Percentiles rank a stretch among this genome's conserved stretches.
Evolutionary conservation across 2,329 filamentous ascomycete genomes (phyloP).

Genomic region (Samsoniella hepiali): DNA sequence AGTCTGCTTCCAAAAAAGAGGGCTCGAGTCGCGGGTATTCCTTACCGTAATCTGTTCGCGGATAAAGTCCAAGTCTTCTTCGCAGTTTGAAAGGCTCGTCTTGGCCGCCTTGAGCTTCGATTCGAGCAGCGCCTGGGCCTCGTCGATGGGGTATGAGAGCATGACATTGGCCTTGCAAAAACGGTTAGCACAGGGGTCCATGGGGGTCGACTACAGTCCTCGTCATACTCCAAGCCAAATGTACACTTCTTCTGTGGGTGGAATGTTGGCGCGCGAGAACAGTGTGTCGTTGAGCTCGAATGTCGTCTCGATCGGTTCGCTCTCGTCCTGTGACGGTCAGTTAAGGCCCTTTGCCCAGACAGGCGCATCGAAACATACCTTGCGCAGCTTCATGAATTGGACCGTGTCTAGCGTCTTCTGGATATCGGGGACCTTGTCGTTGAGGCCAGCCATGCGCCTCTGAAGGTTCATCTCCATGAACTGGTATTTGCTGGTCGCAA

Average conservation of each 20-base stretch:
- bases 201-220: background rate
- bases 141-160: slow-evolving; percentile 87
- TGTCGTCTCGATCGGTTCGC: slow-evolving; percentile 79
- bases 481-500: slow-evolving; percentile 78
- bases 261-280: slow-evolving; percentile 81
- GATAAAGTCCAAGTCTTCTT: slow-evolving; percentile 94
- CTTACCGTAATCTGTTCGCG: slow-evolving; percentile 90
- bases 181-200: slow-evolving; percentile 25
- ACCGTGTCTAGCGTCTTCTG: slow-evolving; percentile 94
- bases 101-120: slow-evolving; percentile 78
- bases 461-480: slow-evolving; percentile 98
- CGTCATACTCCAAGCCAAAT: slow-evolving; percentile 83
- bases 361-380: slow-evolving; percentile 43
- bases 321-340: slow-evolving; percentile 41
- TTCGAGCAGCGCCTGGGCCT: slow-evolving; percentile 75
- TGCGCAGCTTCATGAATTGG: slow-evolving; percentile 73
- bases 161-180: slow-evolving; percentile 84
- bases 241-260: slow-evolving; percentile 85
- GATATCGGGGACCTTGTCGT: slow-evolving; percentile 96
- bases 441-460: slow-evolving; percentile 73
- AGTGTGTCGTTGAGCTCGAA: slow-evolving; percentile 97
- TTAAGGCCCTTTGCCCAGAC: background rate
- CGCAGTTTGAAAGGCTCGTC: slow-evolving; percentile 77
- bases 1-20: background rate
- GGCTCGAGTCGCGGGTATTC: background rate